Conservation (phyloP, 2,329 filamentous ascomycete genomes). For the Clarireedia monteithiana region DNA sequence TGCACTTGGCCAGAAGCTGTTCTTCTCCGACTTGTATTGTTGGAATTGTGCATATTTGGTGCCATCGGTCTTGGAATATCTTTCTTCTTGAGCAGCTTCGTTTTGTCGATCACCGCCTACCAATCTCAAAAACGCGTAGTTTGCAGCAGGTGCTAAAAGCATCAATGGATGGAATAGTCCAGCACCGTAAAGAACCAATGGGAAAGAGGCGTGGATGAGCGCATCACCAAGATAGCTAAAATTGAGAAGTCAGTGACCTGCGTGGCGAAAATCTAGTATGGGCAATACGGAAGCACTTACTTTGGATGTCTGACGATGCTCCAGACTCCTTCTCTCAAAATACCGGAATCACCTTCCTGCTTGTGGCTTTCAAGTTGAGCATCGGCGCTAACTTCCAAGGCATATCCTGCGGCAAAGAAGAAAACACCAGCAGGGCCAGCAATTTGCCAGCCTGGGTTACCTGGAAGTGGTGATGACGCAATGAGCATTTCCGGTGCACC, state of each 20-base stretch:
- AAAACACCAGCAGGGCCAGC: slow-evolving; percentile 7
- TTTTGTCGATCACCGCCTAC: slow-evolving; percentile 9
- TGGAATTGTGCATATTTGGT: slow-evolving; percentile 4
- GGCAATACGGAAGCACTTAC: neutral
- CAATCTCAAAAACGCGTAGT: slow-evolving; percentile 11
- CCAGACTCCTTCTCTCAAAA: slow-evolving; percentile 11
- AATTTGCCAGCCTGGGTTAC: slow-evolving; percentile 6
- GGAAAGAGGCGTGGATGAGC: slow-evolving; percentile 12
- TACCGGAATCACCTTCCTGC: neutral
- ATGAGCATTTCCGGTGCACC: neutral
- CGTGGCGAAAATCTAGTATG: too few relatives aligned
- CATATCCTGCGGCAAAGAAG: slow-evolving; percentile 10
- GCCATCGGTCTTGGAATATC: slow-evolving; percentile 3
- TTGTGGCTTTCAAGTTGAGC: slow-evolving; percentile 8
- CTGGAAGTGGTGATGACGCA: neutral
- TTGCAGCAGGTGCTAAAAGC: slow-evolving; percentile 9
- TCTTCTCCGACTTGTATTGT: slow-evolving; percentile 9
- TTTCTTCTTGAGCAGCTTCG: slow-evolving; percentile 8
- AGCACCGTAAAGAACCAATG: slow-evolving; percentile 10
- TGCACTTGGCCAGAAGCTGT: slow-evolving; percentile 10
- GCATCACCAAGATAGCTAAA: slow-evolving; percentile 13
- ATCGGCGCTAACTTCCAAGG: slow-evolving; percentile 12
- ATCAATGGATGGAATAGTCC: slow-evolving; percentile 12
- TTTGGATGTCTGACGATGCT: slow-evolving; percentile 15
- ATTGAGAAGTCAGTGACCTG: neutral